phyloP scores from a whole-genome alignment of 306 rosid genomes.

The Gillenia trifoliata region DNA sequence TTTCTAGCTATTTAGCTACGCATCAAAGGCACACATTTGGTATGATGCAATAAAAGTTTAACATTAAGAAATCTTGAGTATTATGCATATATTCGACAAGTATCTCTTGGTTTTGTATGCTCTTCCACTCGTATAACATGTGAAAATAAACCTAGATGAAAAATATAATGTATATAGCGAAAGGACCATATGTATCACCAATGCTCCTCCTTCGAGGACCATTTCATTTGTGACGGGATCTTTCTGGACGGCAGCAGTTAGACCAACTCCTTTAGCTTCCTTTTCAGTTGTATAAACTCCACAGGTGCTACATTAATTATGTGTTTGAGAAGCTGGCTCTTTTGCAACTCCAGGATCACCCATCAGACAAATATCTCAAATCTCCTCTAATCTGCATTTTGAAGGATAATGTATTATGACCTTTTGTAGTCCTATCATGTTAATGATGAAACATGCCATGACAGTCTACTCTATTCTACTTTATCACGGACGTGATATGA shows the following conservation, averaged over 20 bases:
- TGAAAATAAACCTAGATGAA: not conserved
- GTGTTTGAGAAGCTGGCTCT: slow-evolving; percentile 98
- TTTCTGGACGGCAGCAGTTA: slow-evolving; percentile 98
- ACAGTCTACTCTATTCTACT: not conserved
- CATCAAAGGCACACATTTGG: not conserved
- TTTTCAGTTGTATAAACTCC: slow-evolving; percentile 96
- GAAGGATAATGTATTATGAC: not conserved
- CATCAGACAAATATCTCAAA: slow-evolving; percentile 90
- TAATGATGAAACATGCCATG: not conserved
- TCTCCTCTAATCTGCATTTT: slow-evolving; percentile 87
- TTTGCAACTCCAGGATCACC: slow-evolving; percentile 99
- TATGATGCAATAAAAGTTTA: not conserved
- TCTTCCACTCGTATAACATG: slow-evolving; percentile 7
- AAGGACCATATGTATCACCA: slow-evolving; percentile 51
- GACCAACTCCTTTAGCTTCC: slow-evolving; percentile 99
- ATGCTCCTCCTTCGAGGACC: slow-evolving; percentile 98
- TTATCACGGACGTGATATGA: not conserved
- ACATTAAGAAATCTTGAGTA: not conserved
- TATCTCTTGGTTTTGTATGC: not conserved
- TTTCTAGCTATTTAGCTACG: not conserved
- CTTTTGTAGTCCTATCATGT: not conserved
- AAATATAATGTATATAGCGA: not conserved
- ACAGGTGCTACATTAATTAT: slow-evolving; percentile 88
- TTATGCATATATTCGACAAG: not conserved
- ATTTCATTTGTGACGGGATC: slow-evolving; percentile 98